phyloP scores from a whole-genome alignment of 192 early-diverging fungal species.

The Backusella luteola region DNA sequence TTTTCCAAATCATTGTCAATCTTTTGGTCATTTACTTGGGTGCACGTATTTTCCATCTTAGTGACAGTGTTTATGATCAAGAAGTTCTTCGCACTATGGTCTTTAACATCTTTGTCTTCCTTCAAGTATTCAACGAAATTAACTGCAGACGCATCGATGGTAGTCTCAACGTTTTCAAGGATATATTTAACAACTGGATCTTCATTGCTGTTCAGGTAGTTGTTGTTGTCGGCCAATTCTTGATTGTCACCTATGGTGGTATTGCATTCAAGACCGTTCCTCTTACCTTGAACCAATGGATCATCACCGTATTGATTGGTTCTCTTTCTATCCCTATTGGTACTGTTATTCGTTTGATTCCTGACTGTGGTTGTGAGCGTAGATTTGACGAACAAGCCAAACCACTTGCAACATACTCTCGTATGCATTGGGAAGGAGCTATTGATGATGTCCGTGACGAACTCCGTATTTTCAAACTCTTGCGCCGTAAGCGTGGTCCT shows the following conservation, averaged over 20 bases:
- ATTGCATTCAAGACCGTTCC: constrained; percentile 82
- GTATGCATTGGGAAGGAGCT: constrained; percentile 40
- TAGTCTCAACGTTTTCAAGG: constrained; percentile 84
- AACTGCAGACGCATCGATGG: constrained; percentile 85
- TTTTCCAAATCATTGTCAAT: constrained; percentile 86
- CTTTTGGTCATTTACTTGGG: constrained; percentile 58
- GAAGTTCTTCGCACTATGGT: constrained; percentile 69
- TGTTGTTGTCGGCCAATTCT: constrained; percentile 71
- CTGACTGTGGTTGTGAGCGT: constrained; percentile 55
- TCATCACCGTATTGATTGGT: constrained; percentile 76
- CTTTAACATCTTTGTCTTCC: constrained; percentile 93
- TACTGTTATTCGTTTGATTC: constrained; percentile 73
- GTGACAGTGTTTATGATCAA: constrained; percentile 31
- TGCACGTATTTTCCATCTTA: constrained; percentile 59
- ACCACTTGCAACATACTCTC: constrained; percentile 34
- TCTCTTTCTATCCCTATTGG: constrained; percentile 81
- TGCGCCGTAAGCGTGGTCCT: constrained; percentile 13
- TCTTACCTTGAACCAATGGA: constrained; percentile 72
- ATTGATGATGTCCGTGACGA: constrained; percentile 36
- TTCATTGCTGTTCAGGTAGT: constrained; percentile 77
- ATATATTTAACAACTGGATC: constrained; percentile 76
- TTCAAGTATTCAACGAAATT: constrained; percentile 94
- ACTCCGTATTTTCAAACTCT: constrained; percentile 22
- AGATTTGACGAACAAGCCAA: constrained; percentile 35
- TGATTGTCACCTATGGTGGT: constrained; percentile 89